Evolutionary conservation across 2,329 filamentous ascomycete genomes (phyloP), one percentile per base, ranked within the genome.

Genomic region (Beauveria sp.): DNA sequence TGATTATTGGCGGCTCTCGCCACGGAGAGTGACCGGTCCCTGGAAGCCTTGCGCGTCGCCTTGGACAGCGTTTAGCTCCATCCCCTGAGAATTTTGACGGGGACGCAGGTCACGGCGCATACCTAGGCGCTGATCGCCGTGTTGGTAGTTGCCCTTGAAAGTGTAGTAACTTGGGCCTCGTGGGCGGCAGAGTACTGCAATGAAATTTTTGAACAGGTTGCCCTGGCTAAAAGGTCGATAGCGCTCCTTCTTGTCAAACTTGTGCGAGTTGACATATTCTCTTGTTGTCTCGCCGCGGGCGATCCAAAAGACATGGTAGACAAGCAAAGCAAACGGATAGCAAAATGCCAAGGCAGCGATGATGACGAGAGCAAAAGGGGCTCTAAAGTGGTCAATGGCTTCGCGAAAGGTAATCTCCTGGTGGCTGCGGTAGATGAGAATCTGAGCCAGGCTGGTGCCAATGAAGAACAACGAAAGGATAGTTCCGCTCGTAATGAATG

Each of bases 221-320:
- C 86, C 87, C 70, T 96, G 92, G 2, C 86, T 92, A 68, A 96
- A 99, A 1, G 94, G 91, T 48, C 92, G 82, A 74, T 96, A 96
- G 14, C 94, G 86, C 72, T 99, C 93, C 67, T 89, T 88, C 76
- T 94, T 96, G 64, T 88, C 79, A 72, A 99, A 97, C 74, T 97
- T 97, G 75, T 96, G 91, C 5, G 90, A 92, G 75, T 96, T 96
- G 65, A 99, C 85, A 72, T 96, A 97, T 75, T 99, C 94, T 67
- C 94, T 83, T 1, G 94, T 99, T 0, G 93, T 99, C 78, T 99
- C 93, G 54, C 93, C 94, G 37, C 93, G 83, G 7, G 86, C 89
- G 77, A 96, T 91, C 48, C 99, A 81, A 76, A 96, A 97, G 52
- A 97, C 71, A 75, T 99, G 94, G 72, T 99, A 99, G 24, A 84